These are phyloP conservation scores for Erythrophleum ivorense DNA, from an alignment of 331 rosid genomes.

Conservation along the genomic window DNA sequence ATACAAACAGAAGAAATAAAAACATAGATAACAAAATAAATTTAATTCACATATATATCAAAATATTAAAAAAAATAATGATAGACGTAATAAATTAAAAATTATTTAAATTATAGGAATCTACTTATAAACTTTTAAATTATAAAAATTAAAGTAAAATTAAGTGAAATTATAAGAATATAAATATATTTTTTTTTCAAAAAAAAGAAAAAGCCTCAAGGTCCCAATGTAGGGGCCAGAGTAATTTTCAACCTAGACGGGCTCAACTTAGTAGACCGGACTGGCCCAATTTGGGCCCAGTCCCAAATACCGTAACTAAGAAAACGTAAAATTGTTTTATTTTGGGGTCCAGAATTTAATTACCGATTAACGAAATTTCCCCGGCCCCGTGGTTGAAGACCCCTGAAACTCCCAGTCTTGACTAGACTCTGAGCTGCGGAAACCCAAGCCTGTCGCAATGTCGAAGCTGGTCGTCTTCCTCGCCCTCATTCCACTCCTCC, in stretches of 20 bases:
- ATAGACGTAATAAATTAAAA: no score
- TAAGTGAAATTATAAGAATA: no score
- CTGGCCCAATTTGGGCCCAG: not conserved
- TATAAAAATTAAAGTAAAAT: no score
- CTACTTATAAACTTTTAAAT: no score
- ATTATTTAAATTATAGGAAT: no score
- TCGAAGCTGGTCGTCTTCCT: conserved; percentile 65
- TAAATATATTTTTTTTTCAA: not conserved
- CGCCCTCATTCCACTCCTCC: conserved; percentile 59
- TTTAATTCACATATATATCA: no score
- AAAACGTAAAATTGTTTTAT: not conserved
- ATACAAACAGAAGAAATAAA: no score
- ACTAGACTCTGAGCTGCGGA: conserved; percentile 17
- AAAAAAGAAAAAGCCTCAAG: not conserved
- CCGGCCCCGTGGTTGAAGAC: not conserved
- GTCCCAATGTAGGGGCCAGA: not conserved
- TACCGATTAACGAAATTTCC: not conserved
- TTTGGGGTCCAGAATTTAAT: not conserved
- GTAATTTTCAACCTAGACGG: not conserved
- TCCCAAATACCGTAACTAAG: not conserved
- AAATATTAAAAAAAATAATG: no score
- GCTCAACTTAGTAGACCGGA: not conserved
- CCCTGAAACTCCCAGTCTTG: not conserved
- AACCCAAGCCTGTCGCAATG: conserved; percentile 47
- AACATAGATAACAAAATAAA: no score